Evolutionary conservation across 2,329 filamentous ascomycete species (phyloP).

Genomic region (Blastomyces emzantsi): DNA sequence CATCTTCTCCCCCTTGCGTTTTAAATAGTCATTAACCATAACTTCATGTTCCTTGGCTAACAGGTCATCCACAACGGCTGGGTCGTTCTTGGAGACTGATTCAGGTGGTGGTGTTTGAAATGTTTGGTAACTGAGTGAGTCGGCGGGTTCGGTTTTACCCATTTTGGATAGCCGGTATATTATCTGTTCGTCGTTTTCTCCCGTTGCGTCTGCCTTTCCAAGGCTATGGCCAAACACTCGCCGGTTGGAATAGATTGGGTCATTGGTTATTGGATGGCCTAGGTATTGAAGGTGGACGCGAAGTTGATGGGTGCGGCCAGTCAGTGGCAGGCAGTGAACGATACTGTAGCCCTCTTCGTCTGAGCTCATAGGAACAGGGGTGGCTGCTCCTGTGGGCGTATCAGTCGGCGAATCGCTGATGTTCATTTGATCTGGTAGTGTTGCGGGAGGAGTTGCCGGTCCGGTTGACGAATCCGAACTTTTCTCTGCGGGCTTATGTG

Average conservation of each 20-base stretch:
- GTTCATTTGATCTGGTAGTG: conserved; percentile 17
- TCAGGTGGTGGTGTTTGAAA: conserved; percentile 33
- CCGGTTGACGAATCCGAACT: conserved; percentile 6
- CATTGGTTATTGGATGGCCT: conserved; percentile 91
- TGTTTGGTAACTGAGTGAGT: conserved; percentile 77
- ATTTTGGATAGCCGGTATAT: conserved; percentile 76
- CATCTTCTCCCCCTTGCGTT: conserved; percentile 85
- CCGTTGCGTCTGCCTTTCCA: conserved; percentile 57
- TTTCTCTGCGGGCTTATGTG: conserved; percentile 28
- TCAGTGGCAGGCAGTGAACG: conserved; percentile 86
- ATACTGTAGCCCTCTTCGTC: conserved; percentile 73
- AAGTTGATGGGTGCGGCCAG: conserved; percentile 88
- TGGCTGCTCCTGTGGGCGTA: conserved; percentile 21
- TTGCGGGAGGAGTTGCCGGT: conserved; percentile 13
- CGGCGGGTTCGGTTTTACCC: conserved; percentile 88
- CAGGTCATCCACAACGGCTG: conserved; percentile 32
- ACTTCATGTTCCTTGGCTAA: conserved; percentile 53
- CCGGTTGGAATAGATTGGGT: conserved; percentile 94
- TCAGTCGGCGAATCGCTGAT: conserved; percentile 21
- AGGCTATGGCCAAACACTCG: conserved; percentile 80
- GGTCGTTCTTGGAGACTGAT: conserved; percentile 27
- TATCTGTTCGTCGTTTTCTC: conserved; percentile 77
- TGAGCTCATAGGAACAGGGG: conserved; percentile 29
- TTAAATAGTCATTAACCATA: conserved; percentile 83
- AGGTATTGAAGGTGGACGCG: conserved; percentile 91